A percentile compares a stretch with the other conserved stretches of the same genome.
phyloP scores from a whole-genome alignment of 1,139 yeast species.

The Pichia terricola region DNA sequence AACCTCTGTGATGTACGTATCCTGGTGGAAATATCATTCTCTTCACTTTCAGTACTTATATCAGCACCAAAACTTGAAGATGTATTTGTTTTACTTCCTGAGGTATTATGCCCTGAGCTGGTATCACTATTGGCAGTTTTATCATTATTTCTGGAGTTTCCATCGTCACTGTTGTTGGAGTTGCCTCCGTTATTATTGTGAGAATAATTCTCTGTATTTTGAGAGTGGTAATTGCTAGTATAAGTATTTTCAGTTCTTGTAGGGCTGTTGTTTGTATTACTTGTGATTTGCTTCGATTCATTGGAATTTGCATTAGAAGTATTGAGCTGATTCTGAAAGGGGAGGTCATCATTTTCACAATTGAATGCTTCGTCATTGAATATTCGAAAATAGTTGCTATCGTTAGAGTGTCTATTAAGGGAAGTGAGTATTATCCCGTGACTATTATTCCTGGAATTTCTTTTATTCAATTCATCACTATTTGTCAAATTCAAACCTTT shows the following conservation, averaged over 20 bases:
- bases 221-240: neutral
- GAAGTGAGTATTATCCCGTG: neutral
- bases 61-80: neutral
- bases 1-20: slow-evolving; percentile 4
- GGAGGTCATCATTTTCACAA: neutral
- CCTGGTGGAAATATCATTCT: neutral
- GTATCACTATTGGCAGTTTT: neutral
- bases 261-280: neutral
- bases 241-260: neutral
- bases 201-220: neutral
- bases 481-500: neutral
- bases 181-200: neutral
- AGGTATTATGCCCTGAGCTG: neutral
- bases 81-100: neutral
- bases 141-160: neutral
- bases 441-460: neutral
- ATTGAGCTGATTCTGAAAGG: neutral
- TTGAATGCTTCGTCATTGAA: slow-evolving; percentile 1
- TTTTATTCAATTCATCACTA: neutral
- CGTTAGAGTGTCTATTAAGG: neutral
- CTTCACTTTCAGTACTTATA: neutral
- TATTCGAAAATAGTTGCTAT: neutral
- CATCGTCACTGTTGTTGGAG: neutral
- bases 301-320: neutral
- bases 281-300: neutral